Evolutionary conservation across 2,329 filamentous ascomycete genomes (phyloP).

Genomic region (Stemphylium vesicarium): DNA sequence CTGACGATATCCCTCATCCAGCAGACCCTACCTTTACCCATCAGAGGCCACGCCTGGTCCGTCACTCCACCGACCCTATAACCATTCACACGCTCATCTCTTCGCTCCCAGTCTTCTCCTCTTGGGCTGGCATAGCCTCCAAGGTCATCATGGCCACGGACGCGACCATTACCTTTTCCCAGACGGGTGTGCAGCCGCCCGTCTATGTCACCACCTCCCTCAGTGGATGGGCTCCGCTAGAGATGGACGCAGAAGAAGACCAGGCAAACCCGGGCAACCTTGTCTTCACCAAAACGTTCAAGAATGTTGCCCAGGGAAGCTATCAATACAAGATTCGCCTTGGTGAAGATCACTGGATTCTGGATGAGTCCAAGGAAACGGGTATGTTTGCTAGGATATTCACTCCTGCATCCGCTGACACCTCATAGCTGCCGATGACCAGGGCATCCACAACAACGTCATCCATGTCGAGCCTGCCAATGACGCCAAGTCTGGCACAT

Average conservation of each 20-base stretch:
- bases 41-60: slow-evolving; percentile 14
- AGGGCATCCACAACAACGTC: slow-evolving; percentile 62
- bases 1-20: slow-evolving; percentile 35
- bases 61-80: slow-evolving; percentile 23
- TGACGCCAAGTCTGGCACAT: neutral
- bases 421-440: slow-evolving; percentile 56
- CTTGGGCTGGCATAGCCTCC: neutral
- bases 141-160: slow-evolving; percentile 26
- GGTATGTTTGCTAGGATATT: slow-evolving; percentile 55
- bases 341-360: slow-evolving; percentile 68
- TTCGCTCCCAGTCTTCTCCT: no score
- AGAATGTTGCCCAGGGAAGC: slow-evolving; percentile 62
- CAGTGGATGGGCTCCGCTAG: slow-evolving; percentile 69
- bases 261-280: slow-evolving; percentile 60
- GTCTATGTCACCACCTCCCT: slow-evolving; percentile 75
- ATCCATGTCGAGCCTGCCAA: slow-evolving; percentile 43
- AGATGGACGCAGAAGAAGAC: slow-evolving; percentile 63
- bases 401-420: slow-evolving; percentile 22
- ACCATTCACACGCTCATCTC: no score
- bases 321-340: slow-evolving; percentile 79
- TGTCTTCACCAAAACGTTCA: slow-evolving; percentile 64
- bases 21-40: slow-evolving; percentile 19
- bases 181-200: slow-evolving; percentile 67
- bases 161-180: slow-evolving; percentile 67
- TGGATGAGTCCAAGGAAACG: slow-evolving; percentile 67